Base-by-base conservation (phyloP, 176 grass and related monocot species). In the Coix lacrymajobi region DNA sequence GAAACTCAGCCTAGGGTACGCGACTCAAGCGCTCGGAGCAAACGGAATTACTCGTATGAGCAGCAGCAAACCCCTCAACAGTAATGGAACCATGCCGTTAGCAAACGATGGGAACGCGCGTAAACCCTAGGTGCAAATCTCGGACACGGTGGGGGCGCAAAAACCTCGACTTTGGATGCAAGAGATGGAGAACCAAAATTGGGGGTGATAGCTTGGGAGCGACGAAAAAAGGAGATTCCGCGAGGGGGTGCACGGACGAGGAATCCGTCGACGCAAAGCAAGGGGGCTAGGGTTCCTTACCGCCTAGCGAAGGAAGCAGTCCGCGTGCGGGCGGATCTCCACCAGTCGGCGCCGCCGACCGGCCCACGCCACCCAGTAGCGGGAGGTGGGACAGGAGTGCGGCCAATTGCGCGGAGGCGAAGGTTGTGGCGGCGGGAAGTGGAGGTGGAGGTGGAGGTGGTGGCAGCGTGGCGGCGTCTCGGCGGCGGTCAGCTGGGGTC, bases 71-170 rank as follows among this genome's bases (percentile, higher is more conserved):
- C 32, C 67, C 67, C 52, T 3, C 8, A 58, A 26, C 1, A 40
- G 4, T 12, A 60, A 76, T 75, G 57, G 1, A 74, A 71, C 2
- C 16, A 7, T 5, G 15, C 30, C 69, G 7, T 44, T 24, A 17
- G 15, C 40, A n/a, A 79, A 49, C 62, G 11, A 32, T 44, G 28
- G 34, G 49, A 44, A 33, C 16, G 32, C 20, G 24, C 22, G 62
- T 52, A 77, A 87, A 69, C 71, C 79, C 85, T 49, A 62, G 51
- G n/a, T 38, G 11, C 38, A 40, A 70, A 77, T 87, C 85, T 69
- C 2, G 7, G 20, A 4, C 8, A 39, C 45, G 2, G 31, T 15
- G 7, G 22, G 9, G 1, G 7, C 1, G 20, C 20, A 17, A 46
- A 66, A 52, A 52, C 25, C 20, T 67, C 44, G 30, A 6, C 8